These are phyloP conservation scores for Poronia punctata DNA, from an alignment of 495 filamentous ascomycete species.

Conservation along the genomic window DNA sequence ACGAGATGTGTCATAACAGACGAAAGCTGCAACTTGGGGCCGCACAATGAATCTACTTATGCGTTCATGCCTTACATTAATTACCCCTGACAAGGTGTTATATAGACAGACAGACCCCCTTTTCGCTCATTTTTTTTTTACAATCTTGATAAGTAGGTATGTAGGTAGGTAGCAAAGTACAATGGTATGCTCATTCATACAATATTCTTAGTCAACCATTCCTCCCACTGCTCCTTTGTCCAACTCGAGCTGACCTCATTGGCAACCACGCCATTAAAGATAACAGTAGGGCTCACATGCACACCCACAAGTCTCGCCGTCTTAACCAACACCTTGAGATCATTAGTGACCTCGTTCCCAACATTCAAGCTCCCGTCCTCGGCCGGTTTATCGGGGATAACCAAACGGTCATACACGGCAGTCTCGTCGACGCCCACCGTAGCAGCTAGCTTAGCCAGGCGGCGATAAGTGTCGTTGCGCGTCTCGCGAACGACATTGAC, in stretches of 20 bases:
- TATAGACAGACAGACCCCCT: no score
- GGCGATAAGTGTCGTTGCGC: conserved; percentile 76
- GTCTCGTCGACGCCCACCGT: conserved; percentile 56
- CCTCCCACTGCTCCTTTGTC: conserved; percentile 70
- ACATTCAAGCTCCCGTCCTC: conserved; percentile 60
- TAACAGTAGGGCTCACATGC: conserved; percentile 83
- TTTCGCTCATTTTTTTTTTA: no score
- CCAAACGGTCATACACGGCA: conserved; percentile 56
- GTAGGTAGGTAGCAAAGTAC: not conserved
- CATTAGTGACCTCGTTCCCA: conserved; percentile 75
- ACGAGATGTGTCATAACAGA: no score
- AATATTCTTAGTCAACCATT: conserved; percentile 76
- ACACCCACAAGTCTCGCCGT: conserved; percentile 69
- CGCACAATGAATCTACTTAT: no score
- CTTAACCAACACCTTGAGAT: conserved; percentile 80
- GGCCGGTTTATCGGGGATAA: conserved; percentile 53
- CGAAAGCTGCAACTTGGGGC: no score
- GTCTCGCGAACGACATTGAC: conserved; percentile 72
- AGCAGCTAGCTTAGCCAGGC: conserved; percentile 62
- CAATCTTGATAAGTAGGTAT: not conserved
- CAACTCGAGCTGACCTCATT: conserved; percentile 71
- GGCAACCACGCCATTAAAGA: conserved; percentile 81
- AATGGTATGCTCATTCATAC: conserved; percentile 20
- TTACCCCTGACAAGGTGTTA: no score
- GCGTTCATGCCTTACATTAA: no score